Conservation (phyloP, 768 basidiomycete genomes). For the Antrodiella citrinella region DNA sequence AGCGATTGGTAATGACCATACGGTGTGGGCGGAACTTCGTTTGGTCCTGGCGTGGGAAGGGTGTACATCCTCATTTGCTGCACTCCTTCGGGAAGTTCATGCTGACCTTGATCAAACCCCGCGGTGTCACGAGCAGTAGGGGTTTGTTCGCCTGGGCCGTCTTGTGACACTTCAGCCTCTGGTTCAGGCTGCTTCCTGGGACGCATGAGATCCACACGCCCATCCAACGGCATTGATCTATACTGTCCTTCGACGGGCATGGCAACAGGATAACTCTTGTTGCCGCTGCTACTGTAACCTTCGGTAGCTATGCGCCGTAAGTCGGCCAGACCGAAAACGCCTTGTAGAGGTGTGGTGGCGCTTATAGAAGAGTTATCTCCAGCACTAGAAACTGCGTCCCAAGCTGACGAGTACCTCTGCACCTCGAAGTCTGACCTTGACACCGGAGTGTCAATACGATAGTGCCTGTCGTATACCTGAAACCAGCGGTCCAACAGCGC, state of each 20-base stretch:
- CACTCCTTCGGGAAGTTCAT: constrained; percentile 1
- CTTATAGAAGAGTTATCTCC: not conserved
- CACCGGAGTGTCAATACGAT: constrained; percentile 48
- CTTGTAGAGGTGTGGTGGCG: constrained; percentile 18
- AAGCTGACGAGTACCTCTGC: constrained; percentile 62
- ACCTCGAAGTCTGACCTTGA: constrained; percentile 49
- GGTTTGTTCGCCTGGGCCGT: not conserved
- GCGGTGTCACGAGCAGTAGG: not conserved
- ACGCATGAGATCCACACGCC: constrained; percentile 82
- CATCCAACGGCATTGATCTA: constrained; percentile 74
- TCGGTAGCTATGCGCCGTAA: constrained; percentile 55
- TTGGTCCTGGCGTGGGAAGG: constrained; percentile 50
- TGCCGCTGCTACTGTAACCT: constrained; percentile 30
- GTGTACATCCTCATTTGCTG: constrained; percentile 34
- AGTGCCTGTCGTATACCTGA: constrained; percentile 81
- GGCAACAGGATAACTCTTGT: constrained; percentile 3
- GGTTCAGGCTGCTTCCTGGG: constrained; percentile 25
- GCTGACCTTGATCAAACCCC: not conserved
- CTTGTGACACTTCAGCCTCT: constrained; percentile 1
- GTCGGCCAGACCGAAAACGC: constrained; percentile 51
- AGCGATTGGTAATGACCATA: constrained; percentile 28
- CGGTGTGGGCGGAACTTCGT: constrained; percentile 60
- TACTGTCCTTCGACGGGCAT: constrained; percentile 60
- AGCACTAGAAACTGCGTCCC: constrained; percentile 33
- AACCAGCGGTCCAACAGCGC: constrained; percentile 89